phyloP scores from a whole-genome alignment of 345 rosid species.

The Ceriops decandra region DNA sequence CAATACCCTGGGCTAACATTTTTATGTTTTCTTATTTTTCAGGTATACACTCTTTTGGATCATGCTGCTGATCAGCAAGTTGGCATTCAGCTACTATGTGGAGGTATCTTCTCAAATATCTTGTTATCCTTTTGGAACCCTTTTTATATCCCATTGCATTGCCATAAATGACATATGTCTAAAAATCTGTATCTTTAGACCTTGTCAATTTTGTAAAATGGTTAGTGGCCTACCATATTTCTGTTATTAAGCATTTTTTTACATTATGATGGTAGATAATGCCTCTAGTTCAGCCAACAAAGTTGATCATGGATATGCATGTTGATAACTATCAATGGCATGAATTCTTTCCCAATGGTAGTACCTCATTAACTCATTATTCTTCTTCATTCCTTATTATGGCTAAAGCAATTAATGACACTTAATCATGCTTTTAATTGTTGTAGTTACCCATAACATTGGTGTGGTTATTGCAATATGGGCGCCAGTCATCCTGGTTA shows the following conservation, averaged over 20 bases:
- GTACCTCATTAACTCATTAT: conserved; percentile 3
- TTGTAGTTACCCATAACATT: conserved; percentile 67
- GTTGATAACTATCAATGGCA: conserved; percentile 72
- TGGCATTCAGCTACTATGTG: conserved; percentile 96
- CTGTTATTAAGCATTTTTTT: neutral
- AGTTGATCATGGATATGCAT: conserved; percentile 62
- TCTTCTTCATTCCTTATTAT: neutral
- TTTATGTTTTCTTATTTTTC: conserved; percentile 21
- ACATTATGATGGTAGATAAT: conserved; percentile 49
- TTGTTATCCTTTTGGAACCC: conserved; percentile 5
- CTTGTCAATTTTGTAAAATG: too few species aligned
- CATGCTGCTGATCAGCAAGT: conserved; percentile 82
- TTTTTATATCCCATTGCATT: neutral
- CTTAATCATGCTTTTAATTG: conserved; percentile 25
- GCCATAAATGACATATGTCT: too few species aligned
- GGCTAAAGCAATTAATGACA: conserved; percentile 11
- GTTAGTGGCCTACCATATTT: neutral
- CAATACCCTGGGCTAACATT: conserved; percentile 10
- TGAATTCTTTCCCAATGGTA: conserved; percentile 85
- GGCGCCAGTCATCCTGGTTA: conserved; percentile 89
- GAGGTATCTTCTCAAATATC: conserved; percentile 52
- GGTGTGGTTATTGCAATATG: conserved; percentile 90
- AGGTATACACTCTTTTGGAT: conserved; percentile 97
- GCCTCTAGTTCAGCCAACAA: conserved; percentile 83
- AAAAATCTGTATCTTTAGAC: too few species aligned